Base-by-base conservation (phyloP, 148 eudicot species). In the Rhododendron molle region DNA sequence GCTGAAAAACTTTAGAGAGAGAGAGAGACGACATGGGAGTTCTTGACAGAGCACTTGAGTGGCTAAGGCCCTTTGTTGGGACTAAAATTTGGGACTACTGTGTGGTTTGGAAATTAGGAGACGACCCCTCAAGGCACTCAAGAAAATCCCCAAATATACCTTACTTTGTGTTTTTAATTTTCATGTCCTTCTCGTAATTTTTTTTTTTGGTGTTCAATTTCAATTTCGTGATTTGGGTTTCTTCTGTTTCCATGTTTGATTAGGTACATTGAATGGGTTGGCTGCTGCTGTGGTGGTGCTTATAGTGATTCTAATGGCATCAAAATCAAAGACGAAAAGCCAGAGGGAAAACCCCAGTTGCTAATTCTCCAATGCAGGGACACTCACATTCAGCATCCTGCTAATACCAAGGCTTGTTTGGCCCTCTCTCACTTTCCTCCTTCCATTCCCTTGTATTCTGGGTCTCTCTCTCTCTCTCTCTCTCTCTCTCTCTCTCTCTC, bases 41-140 rank as follows among this genome's bases (percentile, higher is more conserved):
- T 84, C 89, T 92, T 74, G 91, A 94, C 62, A 88, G 62, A 79
- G 89, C 88, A n/a, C 28, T 93, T 44, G 91, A 91, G 54, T 83
- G 88, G 89, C 89, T 95, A 56, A 89, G 96, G 60, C 92, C 94
- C 16, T 86, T 91, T 28, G 86, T 93, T 76, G 76, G 89, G 81
- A 86, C 86, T 18, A 83, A 83, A n/a, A 86, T 81, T 23, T 96
- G 99, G 99, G 98, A 96, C 77, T 96, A 91, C 84, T 91, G 93
- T 83, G 94, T 94, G 26, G 86, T 95, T 86, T 96, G 99, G 99
- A 91, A 90, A 82, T 80, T 92, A 74, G 95, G 92, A 32, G 93
- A 93, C 87, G 97, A 94, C 76, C 93, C 96, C 78, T 95, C 96
- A 50, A 96, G 99, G 99, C 93, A 88, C 44, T 34, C 20, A 21